phyloP scores from a whole-genome alignment of 176 grass and related monocot species.

The Luzula sylvatica region DNA sequence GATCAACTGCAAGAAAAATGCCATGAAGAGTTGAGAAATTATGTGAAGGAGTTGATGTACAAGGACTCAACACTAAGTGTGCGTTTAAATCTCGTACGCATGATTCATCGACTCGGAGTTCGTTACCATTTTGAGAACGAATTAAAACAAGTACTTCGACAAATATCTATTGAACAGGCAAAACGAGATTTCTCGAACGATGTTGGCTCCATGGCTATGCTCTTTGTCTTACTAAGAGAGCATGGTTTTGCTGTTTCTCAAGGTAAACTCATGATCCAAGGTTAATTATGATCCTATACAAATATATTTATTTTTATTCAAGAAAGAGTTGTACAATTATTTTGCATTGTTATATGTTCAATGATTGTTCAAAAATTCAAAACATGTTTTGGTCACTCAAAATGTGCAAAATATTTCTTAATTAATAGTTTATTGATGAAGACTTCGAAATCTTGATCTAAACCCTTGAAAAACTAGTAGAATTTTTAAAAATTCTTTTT shows the following conservation, averaged over 20 bases:
- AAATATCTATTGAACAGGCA: conserved; percentile 1
- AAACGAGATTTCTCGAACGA: conserved; percentile 2
- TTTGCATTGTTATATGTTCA: background rate
- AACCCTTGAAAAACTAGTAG: too few relatives aligned
- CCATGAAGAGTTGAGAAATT: background rate
- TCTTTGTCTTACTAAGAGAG: conserved; percentile 34
- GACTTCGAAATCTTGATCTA: too few relatives aligned
- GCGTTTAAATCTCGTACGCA: conserved; percentile 15
- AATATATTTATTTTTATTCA: background rate
- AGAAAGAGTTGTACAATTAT: background rate
- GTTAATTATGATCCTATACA: background rate
- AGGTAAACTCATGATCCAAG: conserved; percentile 8
- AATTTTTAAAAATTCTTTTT: too few relatives aligned
- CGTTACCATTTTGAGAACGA: conserved; percentile 38
- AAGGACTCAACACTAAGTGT: background rate
- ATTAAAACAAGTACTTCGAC: conserved; percentile 14
- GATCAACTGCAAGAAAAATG: background rate
- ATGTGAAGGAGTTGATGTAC: conserved; percentile 15
- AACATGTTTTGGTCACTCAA: too few relatives aligned
- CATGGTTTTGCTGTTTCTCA: conserved; percentile 17
- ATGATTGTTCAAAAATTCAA: too few relatives aligned
- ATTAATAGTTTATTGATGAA: too few relatives aligned
- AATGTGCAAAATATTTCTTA: too few relatives aligned
- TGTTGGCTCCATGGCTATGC: conserved; percentile 11
- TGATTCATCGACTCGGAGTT: conserved; percentile 31